Evolutionary conservation across 2,329 filamentous ascomycete species (phyloP).

Genomic region (Trichoderma simmonsii): DNA sequence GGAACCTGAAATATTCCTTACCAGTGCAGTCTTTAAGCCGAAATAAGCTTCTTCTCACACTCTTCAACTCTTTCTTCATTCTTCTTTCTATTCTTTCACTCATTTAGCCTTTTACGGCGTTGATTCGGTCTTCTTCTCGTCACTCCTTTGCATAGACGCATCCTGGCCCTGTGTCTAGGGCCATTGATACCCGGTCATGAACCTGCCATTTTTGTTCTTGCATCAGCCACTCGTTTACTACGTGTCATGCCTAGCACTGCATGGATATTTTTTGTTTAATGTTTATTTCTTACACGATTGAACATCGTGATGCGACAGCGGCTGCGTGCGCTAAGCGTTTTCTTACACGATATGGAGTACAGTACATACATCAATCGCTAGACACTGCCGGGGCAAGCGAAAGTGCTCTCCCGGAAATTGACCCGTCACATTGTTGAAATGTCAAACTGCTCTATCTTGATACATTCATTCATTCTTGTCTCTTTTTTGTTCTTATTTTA

Average conservation of each 20-base stretch:
- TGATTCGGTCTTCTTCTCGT: not conserved
- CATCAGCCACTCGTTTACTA: constrained; percentile 8
- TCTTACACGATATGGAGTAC: not conserved
- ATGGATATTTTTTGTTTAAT: not conserved
- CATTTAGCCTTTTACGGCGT: not conserved
- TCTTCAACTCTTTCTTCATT: not conserved
- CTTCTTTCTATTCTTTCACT: not conserved
- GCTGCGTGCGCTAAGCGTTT: not conserved
- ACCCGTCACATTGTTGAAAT: not conserved
- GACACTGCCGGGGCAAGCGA: not conserved
- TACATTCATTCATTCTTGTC: not conserved
- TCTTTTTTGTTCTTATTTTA: not conserved
- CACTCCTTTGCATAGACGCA: constrained; percentile 9
- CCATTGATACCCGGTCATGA: constrained; percentile 9
- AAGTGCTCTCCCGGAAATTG: not conserved
- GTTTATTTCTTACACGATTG: not conserved
- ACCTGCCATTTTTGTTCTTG: not conserved
- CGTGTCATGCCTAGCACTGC: not conserved
- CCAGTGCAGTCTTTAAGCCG: constrained; percentile 50
- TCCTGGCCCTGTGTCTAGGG: not conserved
- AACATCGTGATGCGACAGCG: not conserved
- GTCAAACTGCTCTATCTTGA: not conserved
- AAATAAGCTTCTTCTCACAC: constrained; percentile 19
- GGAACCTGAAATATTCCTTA: constrained; percentile 41
- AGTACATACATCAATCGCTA: not conserved